These are phyloP conservation scores for Madurella fahalii DNA, from an alignment of 2,329 filamentous ascomycete genomes.

Conservation along the genomic window DNA sequence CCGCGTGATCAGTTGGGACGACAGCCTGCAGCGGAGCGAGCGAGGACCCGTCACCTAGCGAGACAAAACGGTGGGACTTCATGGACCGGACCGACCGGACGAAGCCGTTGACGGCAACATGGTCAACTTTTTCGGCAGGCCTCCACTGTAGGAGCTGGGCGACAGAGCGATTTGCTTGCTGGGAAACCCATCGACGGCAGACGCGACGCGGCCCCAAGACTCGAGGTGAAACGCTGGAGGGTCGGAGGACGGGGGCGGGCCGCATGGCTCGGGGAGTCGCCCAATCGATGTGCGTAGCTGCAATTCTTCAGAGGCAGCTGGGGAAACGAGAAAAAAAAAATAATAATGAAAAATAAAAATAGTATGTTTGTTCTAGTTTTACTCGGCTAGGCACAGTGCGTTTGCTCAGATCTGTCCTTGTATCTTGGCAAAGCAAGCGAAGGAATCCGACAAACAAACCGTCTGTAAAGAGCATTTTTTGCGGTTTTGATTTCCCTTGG, in stretches of 20 bases:
- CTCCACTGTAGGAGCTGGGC: conserved; percentile 54
- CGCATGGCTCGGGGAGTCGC: conserved; percentile 14
- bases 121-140: conserved; percentile 40
- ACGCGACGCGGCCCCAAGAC: conserved; percentile 13
- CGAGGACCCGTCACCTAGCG: conserved; percentile 83
- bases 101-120: conserved; percentile 68
- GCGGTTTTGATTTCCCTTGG: too few relatives aligned
- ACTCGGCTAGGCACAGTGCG: too few relatives aligned
- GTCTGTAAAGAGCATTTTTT: too few relatives aligned
- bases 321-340: too few relatives aligned
- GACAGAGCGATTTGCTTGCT: conserved; percentile 34
- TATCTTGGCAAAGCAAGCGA: too few relatives aligned
- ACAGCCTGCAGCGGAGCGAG: conserved; percentile 76
- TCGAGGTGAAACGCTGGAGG: conserved; percentile 14
- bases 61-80: conserved; percentile 77
- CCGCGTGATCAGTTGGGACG: conserved; percentile 64
- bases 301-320: too few relatives aligned
- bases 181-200: conserved; percentile 11
- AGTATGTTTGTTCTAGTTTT: too few relatives aligned
- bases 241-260: conserved; percentile 15
- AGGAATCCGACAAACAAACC: too few relatives aligned
- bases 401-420: too few relatives aligned
- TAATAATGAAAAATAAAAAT: too few relatives aligned
- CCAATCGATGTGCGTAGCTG: too few relatives aligned
- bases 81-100: conserved; percentile 82